Conservation (phyloP, 306 rosid genomes). For the Malus domestica region ASM211411v1 NC_041801.1:3300001-3300500, state of each 20-base stretch:
- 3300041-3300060: not conserved
- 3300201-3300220: not conserved
- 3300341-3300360: not conserved
- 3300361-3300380: too few species aligned
- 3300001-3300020: not conserved
- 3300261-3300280: not conserved
- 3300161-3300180: too few species aligned
- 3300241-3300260: too few species aligned
- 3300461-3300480: too few species aligned
- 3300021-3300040: not conserved
- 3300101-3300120: not conserved
- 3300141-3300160: not conserved
- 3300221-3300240: not conserved
- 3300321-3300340: too few species aligned
- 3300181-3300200: not conserved
- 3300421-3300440: not conserved
- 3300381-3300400: too few species aligned
- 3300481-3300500: not conserved
- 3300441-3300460: not conserved
- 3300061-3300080: not conserved
- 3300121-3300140: not conserved
- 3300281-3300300: not conserved
- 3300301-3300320: not conserved
- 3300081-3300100: not conserved
- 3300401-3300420: too few species aligned